Evolutionary conservation across 176 grass and related monocot species (phyloP).

Genomic region (Zizania latifolia): DNA sequence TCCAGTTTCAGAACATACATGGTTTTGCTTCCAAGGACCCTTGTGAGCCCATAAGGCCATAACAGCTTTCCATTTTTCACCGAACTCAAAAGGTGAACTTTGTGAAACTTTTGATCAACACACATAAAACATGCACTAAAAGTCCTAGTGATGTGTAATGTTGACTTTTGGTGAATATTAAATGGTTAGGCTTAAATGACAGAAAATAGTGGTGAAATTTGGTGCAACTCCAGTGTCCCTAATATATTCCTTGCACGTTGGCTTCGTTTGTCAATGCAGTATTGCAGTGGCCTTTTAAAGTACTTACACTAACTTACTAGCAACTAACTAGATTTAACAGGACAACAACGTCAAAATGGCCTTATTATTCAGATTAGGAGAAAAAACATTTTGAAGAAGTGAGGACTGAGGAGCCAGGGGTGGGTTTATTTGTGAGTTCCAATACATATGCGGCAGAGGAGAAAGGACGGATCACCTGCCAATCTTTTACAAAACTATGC

Average conservation of each 20-base stretch:
- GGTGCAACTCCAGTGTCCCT: neutral
- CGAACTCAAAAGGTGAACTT: neutral
- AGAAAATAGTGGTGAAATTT: neutral
- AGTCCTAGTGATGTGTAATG: neutral
- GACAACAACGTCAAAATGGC: neutral
- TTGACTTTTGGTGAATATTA: constrained; percentile 4
- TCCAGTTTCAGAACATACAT: neutral
- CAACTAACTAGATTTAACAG: neutral
- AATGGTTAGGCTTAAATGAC: neutral
- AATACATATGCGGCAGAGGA: constrained; percentile 1
- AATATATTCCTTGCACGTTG: neutral
- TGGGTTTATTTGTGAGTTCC: neutral
- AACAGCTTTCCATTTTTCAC: neutral
- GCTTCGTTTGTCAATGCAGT: neutral
- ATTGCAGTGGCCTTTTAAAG: neutral
- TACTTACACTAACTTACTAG: neutral
- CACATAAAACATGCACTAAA: neutral
- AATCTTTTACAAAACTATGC: too few relatives aligned
- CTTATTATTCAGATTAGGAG: neutral
- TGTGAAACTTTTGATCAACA: neutral
- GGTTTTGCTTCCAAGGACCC: neutral
- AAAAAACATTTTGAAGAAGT: neutral
- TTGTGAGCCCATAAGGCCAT: neutral
- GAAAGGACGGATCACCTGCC: too few relatives aligned
- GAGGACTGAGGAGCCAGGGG: too few relatives aligned